Evolutionary conservation across 441 rosid genomes (phyloP), one percentile per base, ranked within the genome.

Genomic region (Populus hybrid): DNA sequence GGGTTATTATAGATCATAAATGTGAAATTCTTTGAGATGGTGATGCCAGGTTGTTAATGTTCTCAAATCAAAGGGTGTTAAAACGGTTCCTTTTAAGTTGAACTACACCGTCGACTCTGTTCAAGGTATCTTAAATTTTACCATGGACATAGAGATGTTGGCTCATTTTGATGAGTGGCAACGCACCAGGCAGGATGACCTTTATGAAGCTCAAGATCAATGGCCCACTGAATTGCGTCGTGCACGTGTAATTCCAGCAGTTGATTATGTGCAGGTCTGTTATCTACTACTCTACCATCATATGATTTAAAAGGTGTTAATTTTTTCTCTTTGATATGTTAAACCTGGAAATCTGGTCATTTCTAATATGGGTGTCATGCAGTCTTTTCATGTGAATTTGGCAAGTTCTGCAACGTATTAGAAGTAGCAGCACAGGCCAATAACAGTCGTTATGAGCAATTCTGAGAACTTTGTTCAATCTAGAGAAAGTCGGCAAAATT

Each of bases 151-250:
- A 36, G 99, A 93, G 40, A 88, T 92, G 95, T 71, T 93, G 84
- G 92, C 94, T 77, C 98, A 95, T 80, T 95, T 95, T 81, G 97
- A 95, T 80, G 90, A 91, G 83, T 95, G 98, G 97, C 99, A 95
- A 81, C 90, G 97, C 75, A 75, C 82, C 6, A 85, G 88, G 63
- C 80, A 83, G 77, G 98, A 92, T 28, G 93, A 89, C 83, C 79
- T 70, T 12, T 93, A 88, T 70, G 99, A 95, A 91, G 93, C 95
- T 81, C 94, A 91, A 75, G 95, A 92, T 65, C 99, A 95, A 83
- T 95, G 99, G 98, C 98, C 99, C 4, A 69, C 86, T 26, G 99
- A 94, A 82, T 81, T 94, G 80, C 85, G 85, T 8, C 97, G 94
- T 40, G 85, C 97, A 73, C 92, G 97, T 4, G 24, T 90, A 24